These are phyloP conservation scores for Heritiera fomes DNA, from an alignment of 345 rosid genomes.

Conservation along the genomic window DNA sequence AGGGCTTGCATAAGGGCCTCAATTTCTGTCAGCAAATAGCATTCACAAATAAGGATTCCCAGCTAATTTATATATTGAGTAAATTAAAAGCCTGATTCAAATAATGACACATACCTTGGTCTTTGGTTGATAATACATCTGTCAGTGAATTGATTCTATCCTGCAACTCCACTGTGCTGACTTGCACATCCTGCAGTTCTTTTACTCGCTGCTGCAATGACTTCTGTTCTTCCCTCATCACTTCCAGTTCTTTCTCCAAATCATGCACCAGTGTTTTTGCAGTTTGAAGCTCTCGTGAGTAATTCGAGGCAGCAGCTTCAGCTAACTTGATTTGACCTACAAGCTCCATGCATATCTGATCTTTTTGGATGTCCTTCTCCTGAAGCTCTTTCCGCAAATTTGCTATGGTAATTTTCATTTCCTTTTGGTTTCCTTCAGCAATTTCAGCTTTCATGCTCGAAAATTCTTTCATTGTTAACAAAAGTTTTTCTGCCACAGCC, in stretches of 20 bases:
- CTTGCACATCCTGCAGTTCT: constrained; percentile 64
- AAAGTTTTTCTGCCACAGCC: constrained; percentile 53
- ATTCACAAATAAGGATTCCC: constrained; percentile 14
- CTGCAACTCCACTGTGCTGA: constrained; percentile 47
- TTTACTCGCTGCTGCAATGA: constrained; percentile 53
- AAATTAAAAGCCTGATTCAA: constrained; percentile 22
- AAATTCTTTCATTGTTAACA: constrained; percentile 43
- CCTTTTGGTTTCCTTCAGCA: neutral
- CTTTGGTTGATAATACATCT: constrained; percentile 64
- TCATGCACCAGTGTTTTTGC: constrained; percentile 47
- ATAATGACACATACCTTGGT: constrained; percentile 60
- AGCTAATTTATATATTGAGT: neutral
- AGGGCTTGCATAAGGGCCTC: constrained; percentile 96
- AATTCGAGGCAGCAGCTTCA: constrained; percentile 63
- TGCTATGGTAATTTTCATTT: constrained; percentile 9
- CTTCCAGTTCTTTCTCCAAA: constrained; percentile 57
- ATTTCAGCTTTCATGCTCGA: too few relatives aligned
- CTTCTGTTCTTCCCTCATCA: constrained; percentile 47
- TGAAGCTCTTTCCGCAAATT: constrained; percentile 87
- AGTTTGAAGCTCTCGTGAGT: constrained; percentile 67
- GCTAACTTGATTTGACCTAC: constrained; percentile 90
- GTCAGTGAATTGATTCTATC: constrained; percentile 55
- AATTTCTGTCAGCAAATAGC: constrained; percentile 55
- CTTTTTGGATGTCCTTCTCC: constrained; percentile 60
- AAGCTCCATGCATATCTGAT: constrained; percentile 78